Evolutionary conservation across 2,329 filamentous ascomycete species (phyloP), one percentile per base, ranked within the genome.

Genomic region (Ophiostoma pallidulum): DNA sequence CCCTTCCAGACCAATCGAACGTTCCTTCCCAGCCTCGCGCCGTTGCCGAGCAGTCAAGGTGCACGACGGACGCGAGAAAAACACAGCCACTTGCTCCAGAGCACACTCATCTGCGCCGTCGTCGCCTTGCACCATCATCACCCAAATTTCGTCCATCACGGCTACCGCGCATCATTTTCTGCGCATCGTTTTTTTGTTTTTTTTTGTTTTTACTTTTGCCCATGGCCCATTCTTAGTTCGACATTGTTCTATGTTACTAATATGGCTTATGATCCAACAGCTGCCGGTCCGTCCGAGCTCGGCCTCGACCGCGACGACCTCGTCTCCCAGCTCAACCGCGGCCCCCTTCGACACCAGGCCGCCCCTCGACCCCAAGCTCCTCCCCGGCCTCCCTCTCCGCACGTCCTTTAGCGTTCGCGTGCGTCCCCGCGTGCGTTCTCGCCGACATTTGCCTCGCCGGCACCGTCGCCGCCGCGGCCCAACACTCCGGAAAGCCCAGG

Each of bases 191-290:
- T 28, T 38, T 20, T 24, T 18, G 32, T 10, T 19, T 32, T 26
- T 37, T 26, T 3, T 41, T 32, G 16, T 18, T 32, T 2, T 32
- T 42, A n/a, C 18, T 24, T 24, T n/a, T 6, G 10, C 14, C 19
- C 20, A 41, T 40, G 20, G 40, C 33, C 49, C 37, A 47, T 47
- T 41, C 32, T 48, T 43, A 52, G 29, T 40, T 43, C 20, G 28
- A 39, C 40, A 31, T 29, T 35, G 37, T 48, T 44, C 47, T 48
- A 33, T 48, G 39, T 45, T 53, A 49, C 51, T 53, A 53, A 53
- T 44, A 53, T 53, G 51, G 51, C 47, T 52, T 52, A 49, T 42
- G 33, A 32, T n/a, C 37, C 16, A 22, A n/a, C 29, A 48, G 49
- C 29, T 12, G 31, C n/a, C 31, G 7, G 31, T 6, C 31, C 31